Evolutionary conservation across 2,329 filamentous ascomycete genomes (phyloP).

Genomic region (Epichloe brachyelytri): DNA sequence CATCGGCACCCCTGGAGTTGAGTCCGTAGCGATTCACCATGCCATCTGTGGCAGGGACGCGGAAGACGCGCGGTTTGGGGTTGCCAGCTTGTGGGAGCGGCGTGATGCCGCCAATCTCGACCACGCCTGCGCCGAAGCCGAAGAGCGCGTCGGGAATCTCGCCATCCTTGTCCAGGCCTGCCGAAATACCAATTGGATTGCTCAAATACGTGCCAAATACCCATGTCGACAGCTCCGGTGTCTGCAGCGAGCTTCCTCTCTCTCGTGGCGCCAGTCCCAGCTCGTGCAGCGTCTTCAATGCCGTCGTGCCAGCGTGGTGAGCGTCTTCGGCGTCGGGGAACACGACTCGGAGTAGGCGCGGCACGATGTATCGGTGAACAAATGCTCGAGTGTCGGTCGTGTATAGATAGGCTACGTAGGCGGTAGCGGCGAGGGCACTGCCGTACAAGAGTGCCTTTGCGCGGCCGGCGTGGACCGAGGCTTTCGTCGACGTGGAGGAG

Average conservation of each 20-base stretch:
- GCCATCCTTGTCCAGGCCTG: conserved; percentile 87
- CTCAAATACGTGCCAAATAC: conserved; percentile 67
- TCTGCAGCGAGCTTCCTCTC: conserved; percentile 36
- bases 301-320: conserved; percentile 65
- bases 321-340: conserved; percentile 78
- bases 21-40: conserved; percentile 94
- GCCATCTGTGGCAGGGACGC: conserved; percentile 68
- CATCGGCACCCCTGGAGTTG: conserved; percentile 81
- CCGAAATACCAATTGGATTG: conserved; percentile 91
- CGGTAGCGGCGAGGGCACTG: conserved; percentile 26
- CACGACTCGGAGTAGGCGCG: conserved; percentile 50
- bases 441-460: conserved; percentile 27
- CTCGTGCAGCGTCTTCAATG: conserved; percentile 59
- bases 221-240: conserved; percentile 21
- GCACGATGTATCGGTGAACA: conserved; percentile 53
- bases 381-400: conserved; percentile 63
- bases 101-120: conserved; percentile 87
- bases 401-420: conserved; percentile 48
- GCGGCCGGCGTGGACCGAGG: conserved; percentile 16
- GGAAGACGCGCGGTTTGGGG: conserved; percentile 75
- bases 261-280: conserved; percentile 74
- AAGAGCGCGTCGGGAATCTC: conserved; percentile 79
- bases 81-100: conserved; percentile 83
- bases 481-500: conserved; percentile 20
- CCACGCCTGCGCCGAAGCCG: conserved; percentile 69